phyloP scores from a whole-genome alignment of 768 basidiomycete species.

The Suillus lakei region DNA sequence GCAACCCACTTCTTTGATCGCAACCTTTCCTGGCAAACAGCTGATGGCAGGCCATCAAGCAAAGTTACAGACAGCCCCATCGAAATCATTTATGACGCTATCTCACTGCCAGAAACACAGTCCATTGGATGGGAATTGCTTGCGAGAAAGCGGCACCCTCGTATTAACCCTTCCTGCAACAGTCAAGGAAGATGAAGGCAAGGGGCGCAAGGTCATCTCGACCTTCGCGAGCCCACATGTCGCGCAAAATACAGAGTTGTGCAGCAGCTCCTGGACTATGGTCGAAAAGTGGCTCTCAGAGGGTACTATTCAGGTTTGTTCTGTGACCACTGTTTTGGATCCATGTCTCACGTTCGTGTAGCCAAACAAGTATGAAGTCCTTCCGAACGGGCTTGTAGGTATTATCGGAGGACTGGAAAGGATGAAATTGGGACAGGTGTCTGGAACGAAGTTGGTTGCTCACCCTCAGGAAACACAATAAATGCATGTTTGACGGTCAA shows the following conservation, averaged over 20 bases:
- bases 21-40: slow-evolving; percentile 19
- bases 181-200: slow-evolving; percentile 29
- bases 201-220: slow-evolving; percentile 21
- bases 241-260: slow-evolving; percentile 21
- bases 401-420: slow-evolving; percentile 41
- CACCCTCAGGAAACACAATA: slow-evolving; percentile 44
- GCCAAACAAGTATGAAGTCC: slow-evolving; percentile 46
- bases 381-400: slow-evolving; percentile 45
- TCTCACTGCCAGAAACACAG: slow-evolving; percentile 42
- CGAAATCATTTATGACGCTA: slow-evolving; percentile 33
- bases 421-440: slow-evolving; percentile 42
- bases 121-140: slow-evolving; percentile 36
- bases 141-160: slow-evolving; percentile 38
- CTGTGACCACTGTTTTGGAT: neutral
- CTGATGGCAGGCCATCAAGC: slow-evolving; percentile 25
- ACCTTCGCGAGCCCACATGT: slow-evolving; percentile 30
- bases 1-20: slow-evolving; percentile 47
- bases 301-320: slow-evolving; percentile 30
- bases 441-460: slow-evolving; percentile 48
- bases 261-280: slow-evolving; percentile 21
- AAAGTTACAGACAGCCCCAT: slow-evolving; percentile 32
- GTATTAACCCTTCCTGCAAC: slow-evolving; percentile 28
- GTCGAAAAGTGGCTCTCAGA: slow-evolving; percentile 30
- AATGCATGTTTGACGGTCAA: slow-evolving; percentile 1
- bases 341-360: slow-evolving; percentile 17